phyloP scores from a whole-genome alignment of 805 yeast species.

The Ogataea pilisensis region DNA sequence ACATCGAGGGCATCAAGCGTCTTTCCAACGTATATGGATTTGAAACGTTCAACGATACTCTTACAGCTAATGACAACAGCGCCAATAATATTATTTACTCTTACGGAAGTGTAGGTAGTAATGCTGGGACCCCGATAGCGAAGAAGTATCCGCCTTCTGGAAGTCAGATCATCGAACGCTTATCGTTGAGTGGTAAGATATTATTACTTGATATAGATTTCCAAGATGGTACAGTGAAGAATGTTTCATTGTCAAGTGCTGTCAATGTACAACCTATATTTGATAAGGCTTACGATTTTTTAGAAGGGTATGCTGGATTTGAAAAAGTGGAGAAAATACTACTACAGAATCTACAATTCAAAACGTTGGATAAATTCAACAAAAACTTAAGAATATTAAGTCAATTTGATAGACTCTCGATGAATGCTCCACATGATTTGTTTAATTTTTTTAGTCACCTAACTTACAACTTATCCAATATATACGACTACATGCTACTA shows the following conservation, averaged over 20 bases:
- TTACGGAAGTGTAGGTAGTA: conserved; percentile 11
- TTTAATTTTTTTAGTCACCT: conserved; percentile 30
- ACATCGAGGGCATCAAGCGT: conserved; percentile 31
- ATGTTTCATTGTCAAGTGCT: conserved; percentile 31
- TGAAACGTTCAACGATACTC: conserved; percentile 32
- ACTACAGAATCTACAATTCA: conserved; percentile 24
- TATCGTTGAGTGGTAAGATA: conserved; percentile 34
- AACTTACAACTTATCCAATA: conserved; percentile 22
- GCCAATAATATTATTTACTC: conserved; percentile 29
- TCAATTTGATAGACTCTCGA: conserved; percentile 30
- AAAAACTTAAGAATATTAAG: conserved; percentile 30
- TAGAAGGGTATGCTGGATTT: conserved; percentile 21
- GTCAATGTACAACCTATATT: conserved; percentile 25
- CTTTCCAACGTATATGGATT: conserved; percentile 35
- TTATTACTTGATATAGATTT: conserved; percentile 36
- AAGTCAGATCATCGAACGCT: conserved; percentile 20
- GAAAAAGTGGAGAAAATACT: conserved; percentile 26
- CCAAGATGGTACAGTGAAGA: conserved; percentile 20
- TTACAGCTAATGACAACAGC: conserved; percentile 31
- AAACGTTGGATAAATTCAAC: conserved; percentile 31
- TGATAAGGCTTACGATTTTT: conserved; percentile 21
- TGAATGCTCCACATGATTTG: conserved; percentile 28
- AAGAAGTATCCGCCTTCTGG: neutral
- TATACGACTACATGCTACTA: conserved; percentile 11
- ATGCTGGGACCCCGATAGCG: conserved; percentile 16